A percentile compares a stretch with the other conserved stretches of the same genome.
These are phyloP conservation scores for Rhizopus arrhizus DNA, from an alignment of 371 early-diverging fungal genomes.

Conservation along the genomic window DNA sequence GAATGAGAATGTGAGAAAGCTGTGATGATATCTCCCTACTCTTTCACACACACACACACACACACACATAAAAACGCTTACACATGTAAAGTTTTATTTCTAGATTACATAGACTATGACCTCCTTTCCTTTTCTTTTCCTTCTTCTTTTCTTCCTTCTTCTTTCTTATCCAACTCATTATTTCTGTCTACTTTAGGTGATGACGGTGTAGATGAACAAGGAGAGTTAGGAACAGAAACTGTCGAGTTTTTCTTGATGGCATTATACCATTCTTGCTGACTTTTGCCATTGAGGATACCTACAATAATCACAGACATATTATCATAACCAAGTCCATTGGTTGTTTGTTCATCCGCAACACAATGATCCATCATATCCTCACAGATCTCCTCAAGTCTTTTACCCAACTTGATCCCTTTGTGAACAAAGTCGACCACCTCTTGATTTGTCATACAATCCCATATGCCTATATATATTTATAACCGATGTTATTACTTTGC, in stretches of 20 bases:
- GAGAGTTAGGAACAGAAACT: constrained; percentile 3
- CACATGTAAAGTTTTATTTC: too few relatives aligned
- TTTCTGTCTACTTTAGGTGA: constrained; percentile 5
- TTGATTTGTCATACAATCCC: constrained; percentile 95
- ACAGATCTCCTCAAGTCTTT: constrained; percentile 69
- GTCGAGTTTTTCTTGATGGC: constrained; percentile 17
- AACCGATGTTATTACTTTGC: not conserved
- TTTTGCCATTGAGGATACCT: constrained; percentile 79
- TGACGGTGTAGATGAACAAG: not conserved
- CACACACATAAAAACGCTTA: too few relatives aligned
- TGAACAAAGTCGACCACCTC: constrained; percentile 86
- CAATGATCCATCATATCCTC: constrained; percentile 91
- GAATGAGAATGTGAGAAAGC: too few relatives aligned
- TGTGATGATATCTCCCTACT: too few relatives aligned
- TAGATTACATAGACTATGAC: too few relatives aligned
- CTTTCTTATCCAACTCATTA: not conserved
- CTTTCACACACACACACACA: too few relatives aligned
- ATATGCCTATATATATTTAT: constrained; percentile 68
- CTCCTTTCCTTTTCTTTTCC: not conserved
- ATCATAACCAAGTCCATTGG: constrained; percentile 94
- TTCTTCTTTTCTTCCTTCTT: constrained; percentile 1
- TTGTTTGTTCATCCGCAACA: constrained; percentile 82
- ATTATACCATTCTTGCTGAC: constrained; percentile 74
- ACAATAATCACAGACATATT: constrained; percentile 97
- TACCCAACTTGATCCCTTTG: constrained; percentile 57